phyloP scores from a whole-genome alignment of 2,329 filamentous ascomycete species.

The Venturia effusa region DNA sequence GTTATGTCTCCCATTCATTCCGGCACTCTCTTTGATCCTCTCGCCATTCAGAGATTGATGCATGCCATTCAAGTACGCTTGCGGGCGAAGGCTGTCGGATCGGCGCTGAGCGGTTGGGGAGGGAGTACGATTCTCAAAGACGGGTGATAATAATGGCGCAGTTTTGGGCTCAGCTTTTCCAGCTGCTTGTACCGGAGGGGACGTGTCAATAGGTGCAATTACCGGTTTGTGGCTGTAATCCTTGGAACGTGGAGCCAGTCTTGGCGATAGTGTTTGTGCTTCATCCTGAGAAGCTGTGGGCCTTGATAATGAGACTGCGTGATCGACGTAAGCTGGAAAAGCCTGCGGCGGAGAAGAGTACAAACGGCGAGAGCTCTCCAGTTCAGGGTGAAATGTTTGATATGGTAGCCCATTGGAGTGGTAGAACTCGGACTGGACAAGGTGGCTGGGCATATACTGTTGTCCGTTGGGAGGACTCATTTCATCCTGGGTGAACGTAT shows the following conservation, averaged over 20 bases:
- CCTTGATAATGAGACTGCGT: neutral
- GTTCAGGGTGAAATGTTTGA: neutral
- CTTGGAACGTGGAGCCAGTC: neutral
- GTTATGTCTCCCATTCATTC: neutral
- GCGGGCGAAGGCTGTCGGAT: slow-evolving; percentile 28
- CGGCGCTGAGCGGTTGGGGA: slow-evolving; percentile 53
- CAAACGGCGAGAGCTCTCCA: neutral
- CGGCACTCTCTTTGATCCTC: neutral
- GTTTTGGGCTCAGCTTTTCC: slow-evolving; percentile 48
- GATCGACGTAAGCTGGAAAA: slow-evolving; percentile 8
- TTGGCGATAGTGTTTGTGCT: neutral
- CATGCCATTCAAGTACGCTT: slow-evolving; percentile 16
- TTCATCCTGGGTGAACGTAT: neutral
- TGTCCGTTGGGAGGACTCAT: neutral
- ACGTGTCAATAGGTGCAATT: slow-evolving; percentile 14
- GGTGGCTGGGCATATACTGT: neutral
- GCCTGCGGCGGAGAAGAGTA: slow-evolving; percentile 2
- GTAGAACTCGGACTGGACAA: neutral
- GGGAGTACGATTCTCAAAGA: slow-evolving; percentile 61
- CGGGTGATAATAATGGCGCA: slow-evolving; percentile 53
- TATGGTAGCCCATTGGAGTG: neutral
- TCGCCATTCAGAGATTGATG: slow-evolving; percentile 16
- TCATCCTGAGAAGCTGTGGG: neutral
- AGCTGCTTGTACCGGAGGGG: slow-evolving; percentile 42
- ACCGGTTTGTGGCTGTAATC: neutral